phyloP scores from a whole-genome alignment of 805 yeast genomes.

The Jamesozyma piceae region DNA sequence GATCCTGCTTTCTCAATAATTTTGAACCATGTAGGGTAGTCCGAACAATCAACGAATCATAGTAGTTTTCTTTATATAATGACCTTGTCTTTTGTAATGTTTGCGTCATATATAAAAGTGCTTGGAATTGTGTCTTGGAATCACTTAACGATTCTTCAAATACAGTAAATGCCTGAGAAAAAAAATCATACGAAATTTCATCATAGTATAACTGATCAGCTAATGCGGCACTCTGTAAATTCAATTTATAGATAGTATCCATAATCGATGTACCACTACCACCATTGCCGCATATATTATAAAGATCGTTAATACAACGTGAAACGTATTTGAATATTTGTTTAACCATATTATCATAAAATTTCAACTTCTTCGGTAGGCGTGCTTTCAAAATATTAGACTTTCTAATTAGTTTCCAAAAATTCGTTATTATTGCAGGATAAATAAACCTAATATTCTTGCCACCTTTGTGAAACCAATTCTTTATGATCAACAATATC shows the following conservation, averaged over 20 bases:
- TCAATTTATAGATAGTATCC: slow-evolving; percentile 34
- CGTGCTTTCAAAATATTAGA: slow-evolving; percentile 25
- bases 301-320: slow-evolving; percentile 59
- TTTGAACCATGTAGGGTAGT: slow-evolving; percentile 83
- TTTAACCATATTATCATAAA: slow-evolving; percentile 28
- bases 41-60: slow-evolving; percentile 74
- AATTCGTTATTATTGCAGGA: slow-evolving; percentile 62
- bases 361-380: slow-evolving; percentile 11
- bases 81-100: slow-evolving; percentile 44
- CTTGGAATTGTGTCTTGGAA: slow-evolving; percentile 45
- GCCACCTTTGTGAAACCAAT: slow-evolving; percentile 32
- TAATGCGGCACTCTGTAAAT: slow-evolving; percentile 57
- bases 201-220: slow-evolving; percentile 71
- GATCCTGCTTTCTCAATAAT: slow-evolving; percentile 84
- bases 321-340: slow-evolving; percentile 68
- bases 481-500: slow-evolving; percentile 33
- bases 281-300: slow-evolving; percentile 26
- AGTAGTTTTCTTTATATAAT: slow-evolving; percentile 36
- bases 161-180: slow-evolving; percentile 75
- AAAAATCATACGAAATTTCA: slow-evolving; percentile 77
- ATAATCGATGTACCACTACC: slow-evolving; percentile 22
- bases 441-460: slow-evolving; percentile 54
- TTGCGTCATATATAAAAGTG: slow-evolving; percentile 42
- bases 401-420: slow-evolving; percentile 51
- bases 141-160: slow-evolving; percentile 61